Percentiles rank a stretch among this genome's conserved stretches.
These are phyloP conservation scores for Histomonas meleagridis DNA, from an alignment of 208 protist genomes.

Conservation along the genomic window DNA sequence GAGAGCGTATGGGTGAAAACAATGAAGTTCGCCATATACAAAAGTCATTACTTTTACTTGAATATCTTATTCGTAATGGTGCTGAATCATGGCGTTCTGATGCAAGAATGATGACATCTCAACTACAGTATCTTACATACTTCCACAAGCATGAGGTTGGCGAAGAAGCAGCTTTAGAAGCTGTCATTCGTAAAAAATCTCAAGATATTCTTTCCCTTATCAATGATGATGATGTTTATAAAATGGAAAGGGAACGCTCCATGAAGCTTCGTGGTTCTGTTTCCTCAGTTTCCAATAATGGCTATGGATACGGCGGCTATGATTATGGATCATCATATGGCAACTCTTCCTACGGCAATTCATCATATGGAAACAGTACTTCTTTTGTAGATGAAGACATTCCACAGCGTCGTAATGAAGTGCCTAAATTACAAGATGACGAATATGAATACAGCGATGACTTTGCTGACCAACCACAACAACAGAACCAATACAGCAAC, in stretches of 20 bases:
- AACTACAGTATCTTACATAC: background rate
- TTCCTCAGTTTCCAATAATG: background rate
- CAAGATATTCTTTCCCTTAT: background rate
- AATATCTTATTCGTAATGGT: conserved; percentile 22
- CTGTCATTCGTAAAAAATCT: conserved; percentile 19
- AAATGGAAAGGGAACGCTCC: conserved; percentile 1
- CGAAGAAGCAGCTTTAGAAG: conserved; percentile 12
- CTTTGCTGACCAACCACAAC: background rate
- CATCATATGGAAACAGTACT: too few species aligned
- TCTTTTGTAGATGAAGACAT: background rate
- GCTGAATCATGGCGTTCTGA: conserved; percentile 2
- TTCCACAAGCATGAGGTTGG: background rate
- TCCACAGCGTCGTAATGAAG: background rate
- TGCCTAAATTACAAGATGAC: background rate
- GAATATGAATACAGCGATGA: background rate
- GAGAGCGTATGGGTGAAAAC: background rate
- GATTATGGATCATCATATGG: background rate
- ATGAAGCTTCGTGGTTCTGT: background rate
- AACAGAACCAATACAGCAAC: background rate
- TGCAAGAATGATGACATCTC: background rate
- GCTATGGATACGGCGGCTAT: too few species aligned
- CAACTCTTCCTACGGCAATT: background rate
- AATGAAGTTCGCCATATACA: background rate
- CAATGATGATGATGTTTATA: background rate
- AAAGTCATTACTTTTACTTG: background rate